Percentiles rank a stretch among this genome's conserved stretches.
Evolutionary conservation across 345 rosid species (phyloP).

Genomic region (Litchi chinensis): DNA sequence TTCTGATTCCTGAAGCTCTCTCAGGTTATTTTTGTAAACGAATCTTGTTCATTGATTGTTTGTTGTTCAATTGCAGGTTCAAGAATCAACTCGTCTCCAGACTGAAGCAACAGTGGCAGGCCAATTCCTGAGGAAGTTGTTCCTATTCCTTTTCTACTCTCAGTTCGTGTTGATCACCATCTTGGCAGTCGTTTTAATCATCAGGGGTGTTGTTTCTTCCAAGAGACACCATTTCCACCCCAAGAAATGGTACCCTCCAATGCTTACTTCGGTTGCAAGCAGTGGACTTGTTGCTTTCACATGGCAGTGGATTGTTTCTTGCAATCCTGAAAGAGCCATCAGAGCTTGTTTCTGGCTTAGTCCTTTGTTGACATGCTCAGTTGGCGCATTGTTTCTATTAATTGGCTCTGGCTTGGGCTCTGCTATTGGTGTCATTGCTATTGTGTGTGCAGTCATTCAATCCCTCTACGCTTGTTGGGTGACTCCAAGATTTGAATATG

Average conservation of each 20-base stretch:
- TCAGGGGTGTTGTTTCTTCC: constrained; percentile 59
- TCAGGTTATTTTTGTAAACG: not conserved
- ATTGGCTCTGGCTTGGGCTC: constrained; percentile 52
- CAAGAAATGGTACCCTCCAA: constrained; percentile 76
- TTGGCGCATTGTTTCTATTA: constrained; percentile 56
- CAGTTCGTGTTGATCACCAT: constrained; percentile 56
- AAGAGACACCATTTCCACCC: constrained; percentile 58
- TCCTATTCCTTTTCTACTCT: constrained; percentile 55
- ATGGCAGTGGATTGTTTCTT: constrained; percentile 54
- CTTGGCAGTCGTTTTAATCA: constrained; percentile 54
- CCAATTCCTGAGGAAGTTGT: constrained; percentile 45
- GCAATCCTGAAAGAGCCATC: constrained; percentile 52
- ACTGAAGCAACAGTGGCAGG: constrained; percentile 41
- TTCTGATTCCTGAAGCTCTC: not conserved
- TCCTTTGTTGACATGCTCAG: constrained; percentile 61
- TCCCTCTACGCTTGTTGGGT: constrained; percentile 82
- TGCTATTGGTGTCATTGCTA: constrained; percentile 46
- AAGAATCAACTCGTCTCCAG: constrained; percentile 35
- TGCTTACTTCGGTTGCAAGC: constrained; percentile 55
- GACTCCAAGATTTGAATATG: constrained; percentile 55
- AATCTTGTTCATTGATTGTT: constrained; percentile 4
- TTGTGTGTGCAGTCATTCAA: constrained; percentile 47
- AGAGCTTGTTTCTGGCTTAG: constrained; percentile 69
- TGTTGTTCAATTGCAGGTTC: constrained; percentile 38
- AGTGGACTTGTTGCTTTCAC: constrained; percentile 52